Evolutionary conservation across 2,329 filamentous ascomycete species (phyloP), one percentile per base, ranked within the genome.

Genomic region (Bertia moriformis): DNA sequence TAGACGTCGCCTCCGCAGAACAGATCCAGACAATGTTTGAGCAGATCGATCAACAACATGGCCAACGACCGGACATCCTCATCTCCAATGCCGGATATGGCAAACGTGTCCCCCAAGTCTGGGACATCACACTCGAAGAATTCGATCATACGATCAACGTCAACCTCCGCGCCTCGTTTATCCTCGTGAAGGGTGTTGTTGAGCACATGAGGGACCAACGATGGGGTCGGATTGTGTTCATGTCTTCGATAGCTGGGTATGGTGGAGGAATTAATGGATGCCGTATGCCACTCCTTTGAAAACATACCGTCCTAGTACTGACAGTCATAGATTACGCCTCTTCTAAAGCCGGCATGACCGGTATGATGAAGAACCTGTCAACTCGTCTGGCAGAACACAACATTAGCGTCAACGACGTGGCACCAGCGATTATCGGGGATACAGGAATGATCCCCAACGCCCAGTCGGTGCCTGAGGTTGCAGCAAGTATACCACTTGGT

Each of bases 71-170:
- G 32, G 57, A 54, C 0, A 46, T 57, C 2, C 42, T 57, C 3
- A 49, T 57, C 4, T 54, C 54, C 36, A 57, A 57, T 14, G 54
- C 54, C 2, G 56, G 55, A 0, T 10, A 55, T 0, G 56, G 54
- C 2, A 48, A 47, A n/a, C 51, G 56, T 2, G 57, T 59, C 20
- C 51, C 55, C 1, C 53, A 59, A 40, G 44, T 54, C 18, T 39
- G 42, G 2, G 47, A 59, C 15, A 58, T 59, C 18, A 41, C 40
- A 22, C 56, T 58, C 22, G 54, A 54, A 2, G 55, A 58, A 30
- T 59, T 56, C 55, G 56, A 59, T 42, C 48, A 54, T 36, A 48
- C 57, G 42, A 52, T 58, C 46, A 55, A 57, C 20, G 46, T 58
- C 19, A 56, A 58, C 41, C 37, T 50, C 1, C 45, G 54, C 13